Evolutionary conservation across 202 grass and related monocot species (phyloP).

Genomic region (Musa balbisiana): DNA sequence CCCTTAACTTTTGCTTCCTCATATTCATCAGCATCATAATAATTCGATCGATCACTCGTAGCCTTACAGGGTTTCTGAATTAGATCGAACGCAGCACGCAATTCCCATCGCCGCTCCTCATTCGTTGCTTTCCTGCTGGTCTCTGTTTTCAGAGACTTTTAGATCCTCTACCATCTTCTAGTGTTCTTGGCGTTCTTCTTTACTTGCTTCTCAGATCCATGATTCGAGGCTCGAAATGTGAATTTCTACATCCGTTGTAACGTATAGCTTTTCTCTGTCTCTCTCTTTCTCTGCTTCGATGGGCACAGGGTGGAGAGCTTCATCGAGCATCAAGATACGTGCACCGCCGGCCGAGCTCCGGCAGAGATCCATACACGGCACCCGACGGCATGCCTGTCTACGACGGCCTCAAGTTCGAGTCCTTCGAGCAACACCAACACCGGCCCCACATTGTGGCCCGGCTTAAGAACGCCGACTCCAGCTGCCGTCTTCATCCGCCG

Average conservation of each 20-base stretch:
- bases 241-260: too few relatives aligned
- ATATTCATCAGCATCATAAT: neutral
- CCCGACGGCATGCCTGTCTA: constrained; percentile 21
- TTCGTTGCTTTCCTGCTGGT: neutral
- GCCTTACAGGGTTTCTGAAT: neutral
- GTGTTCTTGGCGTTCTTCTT: neutral
- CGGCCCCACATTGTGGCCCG: constrained; percentile 35
- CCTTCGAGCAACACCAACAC: constrained; percentile 50
- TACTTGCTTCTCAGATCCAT: neutral
- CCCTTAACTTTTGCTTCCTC: neutral
- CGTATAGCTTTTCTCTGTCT: neutral
- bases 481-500: neutral
- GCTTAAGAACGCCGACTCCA: constrained; percentile 6
- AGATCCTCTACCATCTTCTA: neutral
- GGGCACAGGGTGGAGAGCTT: constrained; percentile 87
- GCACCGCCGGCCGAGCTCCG: constrained; percentile 30
- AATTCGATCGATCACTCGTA: neutral
- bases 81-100: neutral
- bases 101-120: neutral
- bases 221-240: neutral
- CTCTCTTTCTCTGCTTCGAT: neutral
- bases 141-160: neutral
- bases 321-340: constrained; percentile 85
- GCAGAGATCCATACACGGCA: constrained; percentile 25
- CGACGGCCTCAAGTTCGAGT: constrained; percentile 55